Percentiles rank a stretch among this genome's conserved stretches.
These are phyloP conservation scores for Lipomyces chichibuensis DNA, from an alignment of 805 yeast species.

Conservation along the genomic window DNA sequence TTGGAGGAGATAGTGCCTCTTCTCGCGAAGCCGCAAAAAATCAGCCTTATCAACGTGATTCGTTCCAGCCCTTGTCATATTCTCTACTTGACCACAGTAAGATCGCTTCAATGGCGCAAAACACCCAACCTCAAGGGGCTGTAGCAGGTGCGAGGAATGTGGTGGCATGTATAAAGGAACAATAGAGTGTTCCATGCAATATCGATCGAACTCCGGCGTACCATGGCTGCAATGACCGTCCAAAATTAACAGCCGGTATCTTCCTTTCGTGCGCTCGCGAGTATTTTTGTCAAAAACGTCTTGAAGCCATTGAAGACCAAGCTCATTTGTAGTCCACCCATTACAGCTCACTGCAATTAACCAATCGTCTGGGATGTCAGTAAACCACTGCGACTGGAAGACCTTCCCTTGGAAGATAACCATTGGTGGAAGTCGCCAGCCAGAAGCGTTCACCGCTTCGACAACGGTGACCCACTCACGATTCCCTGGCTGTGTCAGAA, in stretches of 20 bases:
- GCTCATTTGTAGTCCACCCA: conserved; percentile 4
- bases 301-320: conserved; percentile 2
- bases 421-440: conserved; percentile 6
- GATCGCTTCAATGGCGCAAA: conserved; percentile 4
- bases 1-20: conserved; percentile 1
- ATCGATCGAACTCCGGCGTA: conserved; percentile 4
- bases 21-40: neutral
- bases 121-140: conserved; percentile 1
- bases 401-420: conserved; percentile 2
- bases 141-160: neutral
- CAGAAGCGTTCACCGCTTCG: conserved; percentile 4
- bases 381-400: conserved; percentile 1
- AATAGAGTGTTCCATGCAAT: conserved; percentile 1
- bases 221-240: conserved; percentile 2
- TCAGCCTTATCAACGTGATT: neutral
- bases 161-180: conserved; percentile 1
- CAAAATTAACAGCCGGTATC: neutral
- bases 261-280: conserved; percentile 3
- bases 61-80: conserved; percentile 1
- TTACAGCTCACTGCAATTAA: conserved; percentile 1
- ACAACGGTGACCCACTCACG: no score
- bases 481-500: no score
- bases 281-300: conserved; percentile 1
- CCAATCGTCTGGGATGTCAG: conserved; percentile 3
- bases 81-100: neutral